phyloP scores from a whole-genome alignment of 2,329 filamentous ascomycete species.

The Exophiala xenobiotica region DNA sequence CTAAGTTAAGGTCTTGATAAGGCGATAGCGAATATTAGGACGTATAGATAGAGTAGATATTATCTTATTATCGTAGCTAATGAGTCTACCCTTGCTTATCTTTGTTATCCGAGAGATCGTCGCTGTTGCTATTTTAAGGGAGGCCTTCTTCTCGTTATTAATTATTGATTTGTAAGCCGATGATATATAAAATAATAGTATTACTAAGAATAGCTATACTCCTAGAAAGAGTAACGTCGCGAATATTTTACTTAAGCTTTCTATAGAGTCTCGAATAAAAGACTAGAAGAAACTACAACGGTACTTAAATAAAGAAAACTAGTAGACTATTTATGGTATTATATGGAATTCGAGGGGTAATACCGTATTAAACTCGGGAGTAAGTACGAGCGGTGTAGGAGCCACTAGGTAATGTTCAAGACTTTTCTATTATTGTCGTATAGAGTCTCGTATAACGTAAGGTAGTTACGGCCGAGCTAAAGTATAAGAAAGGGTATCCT shows the following conservation, averaged over 20 bases:
- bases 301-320: not conserved
- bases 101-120: no score
- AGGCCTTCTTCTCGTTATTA: not conserved
- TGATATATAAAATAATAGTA: not conserved
- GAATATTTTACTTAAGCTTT: not conserved
- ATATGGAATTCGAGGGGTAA: no score
- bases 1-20: not conserved
- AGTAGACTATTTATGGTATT: no score
- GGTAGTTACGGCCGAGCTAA: no score
- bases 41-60: not conserved
- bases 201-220: not conserved
- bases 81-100: not conserved
- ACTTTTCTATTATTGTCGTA: no score
- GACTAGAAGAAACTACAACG: not conserved
- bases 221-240: not conserved
- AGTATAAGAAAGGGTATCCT: no score
- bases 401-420: no score
- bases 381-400: no score
- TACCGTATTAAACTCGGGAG: no score
- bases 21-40: not conserved
- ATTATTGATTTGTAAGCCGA: not conserved
- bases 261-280: not conserved
- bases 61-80: not conserved
- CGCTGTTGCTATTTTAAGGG: not conserved
- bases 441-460: no score